Percentiles rank a stretch among this genome's conserved stretches.
These are phyloP conservation scores for Fragaria nilgerrensis DNA, from an alignment of 306 rosid genomes.

Conservation along the genomic window DNA sequence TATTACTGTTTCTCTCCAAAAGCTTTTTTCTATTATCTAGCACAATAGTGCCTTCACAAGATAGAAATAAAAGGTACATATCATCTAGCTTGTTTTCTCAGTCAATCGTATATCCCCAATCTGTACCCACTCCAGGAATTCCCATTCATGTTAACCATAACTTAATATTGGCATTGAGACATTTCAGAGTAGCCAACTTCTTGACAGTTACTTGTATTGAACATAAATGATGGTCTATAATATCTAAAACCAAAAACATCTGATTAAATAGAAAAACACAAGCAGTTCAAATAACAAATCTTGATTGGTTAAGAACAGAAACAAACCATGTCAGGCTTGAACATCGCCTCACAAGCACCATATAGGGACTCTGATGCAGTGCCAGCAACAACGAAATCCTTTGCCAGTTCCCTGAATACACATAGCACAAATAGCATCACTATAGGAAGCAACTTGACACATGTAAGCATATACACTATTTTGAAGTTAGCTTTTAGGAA, in stretches of 20 bases:
- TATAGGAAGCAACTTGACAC: not conserved
- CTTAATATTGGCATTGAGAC: not conserved
- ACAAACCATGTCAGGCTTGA: conserved; percentile 93
- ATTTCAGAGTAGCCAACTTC: not conserved
- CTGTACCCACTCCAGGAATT: not conserved
- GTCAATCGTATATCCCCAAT: not conserved
- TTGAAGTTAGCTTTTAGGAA: not conserved
- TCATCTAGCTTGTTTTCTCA: not conserved
- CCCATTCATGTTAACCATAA: not conserved
- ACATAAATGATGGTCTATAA: not conserved
- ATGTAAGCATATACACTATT: not conserved
- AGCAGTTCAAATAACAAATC: not conserved
- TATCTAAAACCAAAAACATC: not conserved
- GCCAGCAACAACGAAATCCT: conserved; percentile 97
- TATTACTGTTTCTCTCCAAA: not conserved
- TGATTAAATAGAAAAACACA: not conserved
- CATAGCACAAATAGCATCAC: conserved; percentile 12
- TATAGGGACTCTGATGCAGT: conserved; percentile 94
- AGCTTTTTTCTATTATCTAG: not conserved
- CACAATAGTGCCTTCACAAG: not conserved
- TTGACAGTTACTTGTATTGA: not conserved
- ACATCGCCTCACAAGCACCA: conserved; percentile 99
- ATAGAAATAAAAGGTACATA: not conserved
- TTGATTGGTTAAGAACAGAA: conserved; percentile 6
- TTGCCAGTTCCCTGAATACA: conserved; percentile 85